Base-by-base conservation (phyloP, 306 rosid species). In the Quercus parvula region DNA sequence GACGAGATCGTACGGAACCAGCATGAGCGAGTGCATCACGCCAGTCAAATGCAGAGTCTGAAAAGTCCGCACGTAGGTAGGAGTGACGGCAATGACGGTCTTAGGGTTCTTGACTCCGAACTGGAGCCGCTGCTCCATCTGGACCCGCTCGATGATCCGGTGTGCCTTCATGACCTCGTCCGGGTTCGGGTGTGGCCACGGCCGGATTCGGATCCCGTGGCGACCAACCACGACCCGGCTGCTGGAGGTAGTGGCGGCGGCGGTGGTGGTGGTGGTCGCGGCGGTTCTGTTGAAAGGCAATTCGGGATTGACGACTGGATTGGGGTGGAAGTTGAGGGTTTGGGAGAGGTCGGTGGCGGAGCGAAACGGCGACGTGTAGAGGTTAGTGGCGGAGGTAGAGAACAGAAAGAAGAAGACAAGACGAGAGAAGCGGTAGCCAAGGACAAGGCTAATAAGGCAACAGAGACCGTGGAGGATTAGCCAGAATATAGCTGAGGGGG, bases 121-220 rank as follows among this genome's bases (percentile, higher is more conserved):
- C 84, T 89, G 92, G 22, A 88, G 82, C 88, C 88, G 85, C 90
- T 96, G 99, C 88, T 96, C 99, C 79, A 66, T 88, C 85, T 96
- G 98, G 33, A 96, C 99, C 28, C 94, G 84, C 83, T 91, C 94
- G 55, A 96, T 89, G 66, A 96, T 96, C 80, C 84, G 90, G 77
- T 96, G 98, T 79, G 99, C 99, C 88, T 90, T 88, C 99, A 96
- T 96, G 19, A 94, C 94, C 81, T 96, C 99, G 41, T 71, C 88
- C 41, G 96, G 97, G 87, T 93, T 89, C 82, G 99, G 99, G 78
- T 96, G 99, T 8, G 99, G 99, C 99, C 98, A 96, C 19, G 99
- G 93, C 75, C 98, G 87, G 86, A 96, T 89, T 81, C 99, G 98
- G 94, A 96, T 96, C 91, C 99, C 99, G 67, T 96, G 99, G 71